phyloP scores from a whole-genome alignment of 1,284 basidiomycete genomes.

The Moesziomyces antarcticus region DNA sequence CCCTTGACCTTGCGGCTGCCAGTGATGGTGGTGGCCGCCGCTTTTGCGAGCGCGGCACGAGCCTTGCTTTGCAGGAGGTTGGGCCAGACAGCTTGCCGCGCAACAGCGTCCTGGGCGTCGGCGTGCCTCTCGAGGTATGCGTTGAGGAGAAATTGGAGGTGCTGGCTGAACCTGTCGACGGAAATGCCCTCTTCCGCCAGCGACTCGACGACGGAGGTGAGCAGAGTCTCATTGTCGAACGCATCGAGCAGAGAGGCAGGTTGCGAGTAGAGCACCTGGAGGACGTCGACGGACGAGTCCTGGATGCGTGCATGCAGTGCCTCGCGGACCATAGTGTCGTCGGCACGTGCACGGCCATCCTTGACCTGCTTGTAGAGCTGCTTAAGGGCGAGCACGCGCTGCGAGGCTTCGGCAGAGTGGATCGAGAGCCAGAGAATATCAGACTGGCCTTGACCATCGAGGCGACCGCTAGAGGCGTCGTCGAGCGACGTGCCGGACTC shows the following conservation, averaged over 20 bases:
- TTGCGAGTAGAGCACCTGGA: constrained; percentile 48
- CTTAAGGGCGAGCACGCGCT: constrained; percentile 48
- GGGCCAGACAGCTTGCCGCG: constrained; percentile 38
- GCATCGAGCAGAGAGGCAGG: constrained; percentile 34
- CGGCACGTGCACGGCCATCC: constrained; percentile 18
- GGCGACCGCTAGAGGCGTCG: constrained; percentile 15
- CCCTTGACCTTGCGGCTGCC: constrained; percentile 10
- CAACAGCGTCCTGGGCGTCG: constrained; percentile 15
- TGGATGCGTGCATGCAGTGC: constrained; percentile 52
- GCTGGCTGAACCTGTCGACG: constrained; percentile 29
- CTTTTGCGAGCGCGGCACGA: constrained; percentile 8
- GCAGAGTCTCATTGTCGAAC: constrained; percentile 26
- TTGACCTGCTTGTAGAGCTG: constrained; percentile 48
- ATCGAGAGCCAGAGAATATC: constrained; percentile 60
- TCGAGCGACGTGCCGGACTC: constrained; percentile 43
- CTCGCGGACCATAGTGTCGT: constrained; percentile 55
- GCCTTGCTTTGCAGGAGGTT: constrained; percentile 23
- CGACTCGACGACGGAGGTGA: constrained; percentile 36
- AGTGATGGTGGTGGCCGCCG: constrained; percentile 10
- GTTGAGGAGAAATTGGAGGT: constrained; percentile 35
- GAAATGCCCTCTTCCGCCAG: constrained; percentile 20
- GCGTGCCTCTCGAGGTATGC: constrained; percentile 20
- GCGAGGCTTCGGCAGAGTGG: constrained; percentile 51
- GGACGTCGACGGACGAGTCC: constrained; percentile 44
- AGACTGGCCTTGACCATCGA: constrained; percentile 20